Evolutionary conservation across 345 rosid species (phyloP), one percentile per base, ranked within the genome.

Genomic region (Gossypium raimondii): DNA sequence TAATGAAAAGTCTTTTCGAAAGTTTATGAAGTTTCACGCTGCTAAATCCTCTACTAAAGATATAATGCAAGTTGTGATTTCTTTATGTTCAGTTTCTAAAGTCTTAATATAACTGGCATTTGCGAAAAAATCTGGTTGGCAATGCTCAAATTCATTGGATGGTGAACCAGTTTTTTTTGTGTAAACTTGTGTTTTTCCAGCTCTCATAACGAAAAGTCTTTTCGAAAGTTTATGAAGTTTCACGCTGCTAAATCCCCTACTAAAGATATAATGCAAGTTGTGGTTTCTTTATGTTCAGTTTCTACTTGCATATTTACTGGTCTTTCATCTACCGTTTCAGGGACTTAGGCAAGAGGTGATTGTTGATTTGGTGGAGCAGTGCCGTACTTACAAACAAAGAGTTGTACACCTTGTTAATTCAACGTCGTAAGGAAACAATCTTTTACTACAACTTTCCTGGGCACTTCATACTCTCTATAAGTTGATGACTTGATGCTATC

Each of bases 351-450:
- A 96, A 87, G 99, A 96, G 81, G 99, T 93, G 79, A 89, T 96
- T 79, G 90, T 93, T 74, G 99, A 96, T 82, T 84, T 96, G 83
- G 98, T 96, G 84, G 97, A 89, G 11, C 99, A 96, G 78, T 96
- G 99, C 74, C 97, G 97, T 58, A 85, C 92, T 9, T 96, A 90
- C 89, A 96, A 96, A 82, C 97, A 96, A 85, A 90, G 99, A 84
- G 98, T 92, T 62, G 98, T 96, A 73, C 98, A 93, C 83, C 93
- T 96, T 72, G 99, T 93, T 67, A 96, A 96, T 87, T 96, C 99
- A 44, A 89, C 99, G 77, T 75, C 93, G 98, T 96, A 87, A 87
- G 97, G 57, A 71, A 16, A 20, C 38, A 3, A 12, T 45, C 16
- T 20, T 44, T 66, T 66, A 66, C n/a, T 2, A 6, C 12, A 11